Evolutionary conservation across 1,284 basidiomycete genomes (phyloP), one percentile per base, ranked within the genome.

Genomic region (Athelia sp.): DNA sequence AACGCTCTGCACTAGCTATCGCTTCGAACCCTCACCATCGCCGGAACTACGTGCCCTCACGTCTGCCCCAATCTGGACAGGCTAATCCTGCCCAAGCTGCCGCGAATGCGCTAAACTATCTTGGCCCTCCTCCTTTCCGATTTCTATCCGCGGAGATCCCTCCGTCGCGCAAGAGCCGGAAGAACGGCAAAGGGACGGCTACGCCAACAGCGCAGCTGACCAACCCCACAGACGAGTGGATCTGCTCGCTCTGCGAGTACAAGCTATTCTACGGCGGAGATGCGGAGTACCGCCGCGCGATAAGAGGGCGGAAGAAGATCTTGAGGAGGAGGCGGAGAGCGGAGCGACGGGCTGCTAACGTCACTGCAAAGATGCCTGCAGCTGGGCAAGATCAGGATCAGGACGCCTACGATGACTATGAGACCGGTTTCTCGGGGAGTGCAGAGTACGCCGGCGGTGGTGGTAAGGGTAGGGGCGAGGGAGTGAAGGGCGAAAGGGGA

Each of bases 11-110:
- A 2, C 70, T 91, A 17, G 90, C 90, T 24, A 93, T 93, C 63
- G 88, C 88, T 47, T 88, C 88, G 42, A 94, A 94, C 62, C 92
- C 91, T 3, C 92, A 95, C 66, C 92, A 93, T 69, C 76, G 93
- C 44, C 77, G 87, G 59, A 94, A 94, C 70, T 91, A 91, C 66
- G 82, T 90, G 38, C 88, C 89, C 21, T 90, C 88, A 48, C 76
- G 89, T 13, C 68, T 90, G 51, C 83, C 87, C 14, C 72, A 82
- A 62, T 72, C 77, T n/a, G 75, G 71, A 3, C 68, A 67, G 42
- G 64, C 67, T 34, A 70, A 68, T 56, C 55, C 68, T 24, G 61
- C 66, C 17, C 68, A 71, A 60, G 62, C 67, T 36, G 62, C 64
- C 34, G 62, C 64, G 50, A 76, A 72, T 43, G 62, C 66, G 46